Percentiles rank a stretch among this genome's conserved stretches.
Conservation (phyloP, 2,329 filamentous ascomycete species). For the Aspergillus quadricinctus region DNA sequence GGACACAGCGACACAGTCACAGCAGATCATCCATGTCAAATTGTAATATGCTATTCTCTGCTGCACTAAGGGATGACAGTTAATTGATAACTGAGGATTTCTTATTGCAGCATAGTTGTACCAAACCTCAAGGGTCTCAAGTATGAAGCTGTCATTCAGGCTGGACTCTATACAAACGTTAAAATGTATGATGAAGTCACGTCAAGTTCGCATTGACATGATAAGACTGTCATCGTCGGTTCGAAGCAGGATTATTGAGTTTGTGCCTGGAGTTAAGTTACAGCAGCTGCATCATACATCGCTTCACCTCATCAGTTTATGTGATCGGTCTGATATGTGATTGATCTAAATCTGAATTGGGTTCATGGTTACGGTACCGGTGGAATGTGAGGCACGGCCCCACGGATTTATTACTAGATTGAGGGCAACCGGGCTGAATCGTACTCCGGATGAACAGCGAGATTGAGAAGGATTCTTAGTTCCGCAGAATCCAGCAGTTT, state of each 20-base stretch:
- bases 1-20: no score
- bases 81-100: no score
- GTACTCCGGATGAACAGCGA: neutral
- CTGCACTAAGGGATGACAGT: neutral
- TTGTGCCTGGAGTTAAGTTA: neutral
- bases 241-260: neutral
- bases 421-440: neutral
- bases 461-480: neutral
- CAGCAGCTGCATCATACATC: neutral
- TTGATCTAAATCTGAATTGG: no score
- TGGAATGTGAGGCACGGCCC: neutral
- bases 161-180: neutral
- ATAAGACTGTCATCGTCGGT: neutral
- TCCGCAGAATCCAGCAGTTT: neutral
- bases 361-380: neutral
- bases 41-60: neutral
- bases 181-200: neutral
- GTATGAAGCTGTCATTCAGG: neutral
- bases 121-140: neutral
- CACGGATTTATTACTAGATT: neutral
- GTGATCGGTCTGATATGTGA: no score
- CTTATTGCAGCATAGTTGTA: neutral
- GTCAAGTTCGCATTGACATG: neutral
- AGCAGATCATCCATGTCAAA: neutral
- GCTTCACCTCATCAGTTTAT: neutral